A percentile compares a stretch with the other conserved stretches of the same genome.
Evolutionary conservation across 2,329 filamentous ascomycete species (phyloP).

Genomic region (Penicillium decumbens): DNA sequence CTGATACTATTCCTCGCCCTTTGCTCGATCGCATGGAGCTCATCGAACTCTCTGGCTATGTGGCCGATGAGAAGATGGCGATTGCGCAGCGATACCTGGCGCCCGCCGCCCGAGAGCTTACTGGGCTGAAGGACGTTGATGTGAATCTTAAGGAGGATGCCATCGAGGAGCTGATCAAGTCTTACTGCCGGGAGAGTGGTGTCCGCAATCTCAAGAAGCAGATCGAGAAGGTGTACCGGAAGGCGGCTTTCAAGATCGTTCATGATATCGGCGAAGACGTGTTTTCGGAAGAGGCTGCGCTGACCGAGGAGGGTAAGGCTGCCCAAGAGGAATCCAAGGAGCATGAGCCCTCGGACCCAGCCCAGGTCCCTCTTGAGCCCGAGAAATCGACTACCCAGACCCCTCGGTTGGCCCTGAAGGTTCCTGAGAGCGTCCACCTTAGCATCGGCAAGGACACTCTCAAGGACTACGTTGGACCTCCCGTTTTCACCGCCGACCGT

Average conservation of each 20-base stretch:
- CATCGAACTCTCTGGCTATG: conserved; percentile 92
- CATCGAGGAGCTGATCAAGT: conserved; percentile 96
- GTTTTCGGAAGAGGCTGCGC: conserved; percentile 71
- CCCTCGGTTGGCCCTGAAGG: conserved; percentile 71
- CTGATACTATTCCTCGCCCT: conserved; percentile 91
- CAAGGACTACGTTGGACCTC: conserved; percentile 94
- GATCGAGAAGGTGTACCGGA: conserved; percentile 98
- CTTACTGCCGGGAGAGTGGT: conserved; percentile 94
- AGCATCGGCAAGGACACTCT: conserved; percentile 82
- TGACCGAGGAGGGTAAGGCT: conserved; percentile 80
- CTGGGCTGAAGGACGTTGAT: conserved; percentile 82
- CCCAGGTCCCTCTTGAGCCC: conserved; percentile 53
- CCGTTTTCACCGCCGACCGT: conserved; percentile 90
- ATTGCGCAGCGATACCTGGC: conserved; percentile 92
- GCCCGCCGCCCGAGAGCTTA: conserved; percentile 89
- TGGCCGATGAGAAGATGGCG: conserved; percentile 97
- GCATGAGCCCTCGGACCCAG: conserved; percentile 60
- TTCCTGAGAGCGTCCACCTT: conserved; percentile 83
- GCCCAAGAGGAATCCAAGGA: conserved; percentile 58
- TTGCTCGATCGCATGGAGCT: conserved; percentile 96
- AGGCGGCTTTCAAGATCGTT: conserved; percentile 94
- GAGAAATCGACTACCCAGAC: conserved; percentile 46
- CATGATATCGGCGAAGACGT: conserved; percentile 85
- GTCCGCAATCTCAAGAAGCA: conserved; percentile 98
- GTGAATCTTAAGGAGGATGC: conserved; percentile 82